Percentiles rank a stretch among this genome's conserved stretches.
Evolutionary conservation across 108 stramenopile genomes (phyloP).

Genomic region (Skeletonema marinoi): DNA sequence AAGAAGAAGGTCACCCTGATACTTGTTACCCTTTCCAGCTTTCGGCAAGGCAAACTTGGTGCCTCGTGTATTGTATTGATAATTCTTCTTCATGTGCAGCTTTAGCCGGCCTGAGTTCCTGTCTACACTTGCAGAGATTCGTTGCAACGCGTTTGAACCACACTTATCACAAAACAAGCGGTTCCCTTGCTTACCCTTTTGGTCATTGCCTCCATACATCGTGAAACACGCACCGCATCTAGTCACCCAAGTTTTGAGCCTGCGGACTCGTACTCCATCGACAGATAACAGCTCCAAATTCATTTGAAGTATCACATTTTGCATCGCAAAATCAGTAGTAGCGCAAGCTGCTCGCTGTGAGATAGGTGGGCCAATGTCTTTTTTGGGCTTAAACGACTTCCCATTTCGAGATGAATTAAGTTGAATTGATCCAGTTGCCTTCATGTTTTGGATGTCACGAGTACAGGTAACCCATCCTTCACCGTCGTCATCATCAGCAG

Average conservation of each 20-base stretch:
- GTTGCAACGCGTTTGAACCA: conserved; percentile 86
- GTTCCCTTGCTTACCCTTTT: conserved; percentile 35
- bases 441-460: conserved; percentile 64
- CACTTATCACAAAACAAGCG: conserved; percentile 94
- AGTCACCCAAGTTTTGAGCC: conserved; percentile 92
- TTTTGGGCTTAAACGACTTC: conserved; percentile 9
- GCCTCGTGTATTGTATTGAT: conserved; percentile 84
- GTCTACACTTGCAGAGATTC: conserved; percentile 90
- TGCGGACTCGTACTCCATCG: conserved; percentile 85
- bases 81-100: conserved; percentile 87
- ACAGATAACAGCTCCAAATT: conserved; percentile 88
- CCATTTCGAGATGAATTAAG: conserved; percentile 10
- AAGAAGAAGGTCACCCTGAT: conserved; percentile 92
- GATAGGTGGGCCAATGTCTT: conserved; percentile 49
- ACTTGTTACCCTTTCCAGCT: conserved; percentile 74
- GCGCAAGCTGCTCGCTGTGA: conserved; percentile 87
- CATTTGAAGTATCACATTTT: conserved; percentile 98
- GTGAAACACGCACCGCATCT: conserved; percentile 96
- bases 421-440: conserved; percentile 56
- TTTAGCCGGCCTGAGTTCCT: conserved; percentile 84
- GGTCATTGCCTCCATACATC: conserved; percentile 67
- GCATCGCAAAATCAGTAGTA: conserved; percentile 99
- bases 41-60: conserved; percentile 95
- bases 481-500: conserved; percentile 84
- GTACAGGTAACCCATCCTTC: conserved; percentile 89